Evolutionary conservation across 2,329 filamentous ascomycete species (phyloP).

Genomic region (Cladorrhinum sp.): DNA sequence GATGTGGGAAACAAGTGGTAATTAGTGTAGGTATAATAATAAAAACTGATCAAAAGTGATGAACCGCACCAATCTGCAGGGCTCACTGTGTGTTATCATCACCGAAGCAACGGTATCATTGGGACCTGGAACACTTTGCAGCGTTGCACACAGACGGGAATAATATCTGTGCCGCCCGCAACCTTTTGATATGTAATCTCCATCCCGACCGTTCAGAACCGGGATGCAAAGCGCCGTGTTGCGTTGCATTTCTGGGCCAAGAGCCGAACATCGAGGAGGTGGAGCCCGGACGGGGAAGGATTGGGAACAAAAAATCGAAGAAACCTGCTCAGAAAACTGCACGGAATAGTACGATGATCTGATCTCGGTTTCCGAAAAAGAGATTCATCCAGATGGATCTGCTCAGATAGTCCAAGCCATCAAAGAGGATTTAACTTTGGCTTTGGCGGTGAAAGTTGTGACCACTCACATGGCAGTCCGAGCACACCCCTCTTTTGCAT

Average conservation of each 20-base stretch:
- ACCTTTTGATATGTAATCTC: background rate
- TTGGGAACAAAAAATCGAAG: background rate
- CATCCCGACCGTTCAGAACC: background rate
- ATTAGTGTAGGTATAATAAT: background rate
- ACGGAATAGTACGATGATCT: too few species aligned
- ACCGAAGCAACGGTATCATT: background rate
- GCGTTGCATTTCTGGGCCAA: background rate
- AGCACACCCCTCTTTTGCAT: background rate
- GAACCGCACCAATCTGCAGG: background rate
- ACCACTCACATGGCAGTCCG: too few species aligned
- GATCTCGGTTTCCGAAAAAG: too few species aligned
- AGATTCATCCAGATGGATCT: too few species aligned
- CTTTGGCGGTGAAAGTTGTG: too few species aligned
- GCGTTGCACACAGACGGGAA: background rate
- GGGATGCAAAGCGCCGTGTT: background rate
- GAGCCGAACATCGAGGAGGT: background rate
- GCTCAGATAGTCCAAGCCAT: too few species aligned
- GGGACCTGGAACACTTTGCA: background rate
- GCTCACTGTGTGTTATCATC: background rate
- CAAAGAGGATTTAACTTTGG: too few species aligned
- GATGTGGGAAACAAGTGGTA: slow-evolving; percentile 1
- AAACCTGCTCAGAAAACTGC: too few species aligned
- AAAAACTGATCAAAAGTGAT: background rate
- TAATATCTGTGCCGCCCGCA: background rate
- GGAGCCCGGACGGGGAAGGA: background rate